Base-by-base conservation (phyloP, 2,329 filamentous ascomycete genomes). In the Fusarium tuaranense region DNA sequence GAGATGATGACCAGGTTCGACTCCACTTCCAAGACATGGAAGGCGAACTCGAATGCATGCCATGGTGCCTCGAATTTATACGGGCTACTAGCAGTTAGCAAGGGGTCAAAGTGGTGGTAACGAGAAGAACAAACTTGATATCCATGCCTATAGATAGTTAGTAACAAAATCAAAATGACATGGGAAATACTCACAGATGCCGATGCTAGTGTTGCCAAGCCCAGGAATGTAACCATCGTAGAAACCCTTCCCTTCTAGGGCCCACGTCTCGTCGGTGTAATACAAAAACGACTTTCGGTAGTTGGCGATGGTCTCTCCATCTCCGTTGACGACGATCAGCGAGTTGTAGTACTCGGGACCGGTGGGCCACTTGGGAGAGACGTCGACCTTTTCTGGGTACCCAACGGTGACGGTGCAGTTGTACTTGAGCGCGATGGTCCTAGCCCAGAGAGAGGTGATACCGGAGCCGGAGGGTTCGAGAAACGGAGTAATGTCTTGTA, bases 371-470 rank as follows among this genome's bases (percentile, higher is more conserved):
- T 84, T 84, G 1, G 80, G 61, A 0, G 84, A 79, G 0, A 88
- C 78, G 60, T 92, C 90, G 1, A 88, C 88, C 75, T 88, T 90
- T 67, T 97, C 94, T 0, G 94, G 94, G 65, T 96, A 97, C 0
- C 94, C 94, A 1, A 91, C 90, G 0, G 90, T 88, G 0, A 96
- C 92, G 61, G 87, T 84, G 78, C 93, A 95, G 69, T 91, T 86
- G 77, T 93, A 87, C 75, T 91, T 91, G 25, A 90, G 84, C 0
- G 94, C 94, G 0, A 87, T 89, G 0, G 88, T 90, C 41, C 90
- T 86, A 0, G 93, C 93, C 94, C 94, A 97, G 22, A 92, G 82
- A 0, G 93, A 91, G 8, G 88, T 91, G 63, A 93, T 90, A 0
- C 94, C 94, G 0, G 89, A 85, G 7, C 89, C 88, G 0, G 89